phyloP scores from a whole-genome alignment of 1,139 yeast species.

The Arxiozyma bovina region DNA sequence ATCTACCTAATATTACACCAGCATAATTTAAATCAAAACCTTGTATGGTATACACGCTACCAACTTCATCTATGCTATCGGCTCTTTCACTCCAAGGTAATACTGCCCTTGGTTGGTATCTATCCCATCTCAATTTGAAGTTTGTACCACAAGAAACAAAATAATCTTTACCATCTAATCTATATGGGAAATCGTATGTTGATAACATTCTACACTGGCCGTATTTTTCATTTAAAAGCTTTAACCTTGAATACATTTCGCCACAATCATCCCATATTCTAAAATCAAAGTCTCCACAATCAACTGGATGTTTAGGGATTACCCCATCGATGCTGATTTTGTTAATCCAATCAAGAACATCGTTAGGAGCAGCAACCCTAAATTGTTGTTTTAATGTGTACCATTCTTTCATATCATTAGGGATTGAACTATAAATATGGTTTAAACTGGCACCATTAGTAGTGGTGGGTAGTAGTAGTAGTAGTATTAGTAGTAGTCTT shows the following conservation, averaged over 20 bases:
- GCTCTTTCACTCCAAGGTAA: conserved; percentile 38
- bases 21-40: conserved; percentile 39
- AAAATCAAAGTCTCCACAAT: conserved; percentile 30
- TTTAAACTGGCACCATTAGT: conserved; percentile 28
- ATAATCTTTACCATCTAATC: conserved; percentile 36
- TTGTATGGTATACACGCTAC: conserved; percentile 38
- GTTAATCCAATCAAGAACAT: conserved; percentile 35
- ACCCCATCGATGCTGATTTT: conserved; percentile 19
- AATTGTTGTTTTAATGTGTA: conserved; percentile 33
- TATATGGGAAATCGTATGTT: conserved; percentile 38
- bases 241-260: conserved; percentile 32
- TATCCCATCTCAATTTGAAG: conserved; percentile 37
- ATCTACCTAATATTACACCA: conserved; percentile 36
- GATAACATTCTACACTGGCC: conserved; percentile 36
- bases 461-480: not conserved
- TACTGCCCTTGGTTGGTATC: conserved; percentile 33
- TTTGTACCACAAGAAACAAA: conserved; percentile 35
- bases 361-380: conserved; percentile 34
- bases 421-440: conserved; percentile 12
- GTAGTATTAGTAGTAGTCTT: not conserved
- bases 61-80: conserved; percentile 38
- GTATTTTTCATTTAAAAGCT: conserved; percentile 21
- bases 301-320: conserved; percentile 28
- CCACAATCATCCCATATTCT: conserved; percentile 35
- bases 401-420: conserved; percentile 17